Conservation (phyloP, 2,329 filamentous ascomycete genomes). For the Aspergillus aculeatinus region DNA sequence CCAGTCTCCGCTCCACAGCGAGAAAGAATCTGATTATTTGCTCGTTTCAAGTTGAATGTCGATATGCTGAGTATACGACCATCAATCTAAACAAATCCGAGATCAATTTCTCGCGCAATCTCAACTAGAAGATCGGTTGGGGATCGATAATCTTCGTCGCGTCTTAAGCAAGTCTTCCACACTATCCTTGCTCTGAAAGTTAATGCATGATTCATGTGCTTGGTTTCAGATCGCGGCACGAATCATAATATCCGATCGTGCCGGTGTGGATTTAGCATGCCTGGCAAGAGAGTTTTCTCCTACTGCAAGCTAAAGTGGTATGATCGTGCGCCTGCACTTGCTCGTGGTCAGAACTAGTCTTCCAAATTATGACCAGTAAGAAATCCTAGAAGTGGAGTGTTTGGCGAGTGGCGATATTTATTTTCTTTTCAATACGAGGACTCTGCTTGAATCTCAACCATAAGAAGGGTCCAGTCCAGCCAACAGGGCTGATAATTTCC, state of each 20-base stretch:
- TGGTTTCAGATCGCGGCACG: not conserved
- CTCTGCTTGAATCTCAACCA: not conserved
- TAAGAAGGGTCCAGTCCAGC: not conserved
- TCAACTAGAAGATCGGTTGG: not conserved
- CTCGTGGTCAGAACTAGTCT: not conserved
- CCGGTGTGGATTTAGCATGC: not conserved
- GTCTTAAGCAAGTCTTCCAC: not conserved
- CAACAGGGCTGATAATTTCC: not conserved
- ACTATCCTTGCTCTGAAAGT: no score
- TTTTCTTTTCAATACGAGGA: not conserved
- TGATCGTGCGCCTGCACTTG: not conserved
- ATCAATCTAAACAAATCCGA: not conserved
- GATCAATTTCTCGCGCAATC: not conserved
- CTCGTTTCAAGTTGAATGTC: not conserved
- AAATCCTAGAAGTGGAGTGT: not conserved
- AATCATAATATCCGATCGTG: not conserved
- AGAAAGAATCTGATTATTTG: not conserved
- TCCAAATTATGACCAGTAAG: not conserved
- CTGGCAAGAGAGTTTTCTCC: not conserved
- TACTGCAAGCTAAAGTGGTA: not conserved
- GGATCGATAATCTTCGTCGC: not conserved
- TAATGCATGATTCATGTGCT: not conserved
- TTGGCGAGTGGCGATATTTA: not conserved
- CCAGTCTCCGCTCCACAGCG: slow-evolving; percentile 1
- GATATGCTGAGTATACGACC: not conserved